Conservation (phyloP, 2,329 filamentous ascomycete species). For the Venturia asperata region DNA sequence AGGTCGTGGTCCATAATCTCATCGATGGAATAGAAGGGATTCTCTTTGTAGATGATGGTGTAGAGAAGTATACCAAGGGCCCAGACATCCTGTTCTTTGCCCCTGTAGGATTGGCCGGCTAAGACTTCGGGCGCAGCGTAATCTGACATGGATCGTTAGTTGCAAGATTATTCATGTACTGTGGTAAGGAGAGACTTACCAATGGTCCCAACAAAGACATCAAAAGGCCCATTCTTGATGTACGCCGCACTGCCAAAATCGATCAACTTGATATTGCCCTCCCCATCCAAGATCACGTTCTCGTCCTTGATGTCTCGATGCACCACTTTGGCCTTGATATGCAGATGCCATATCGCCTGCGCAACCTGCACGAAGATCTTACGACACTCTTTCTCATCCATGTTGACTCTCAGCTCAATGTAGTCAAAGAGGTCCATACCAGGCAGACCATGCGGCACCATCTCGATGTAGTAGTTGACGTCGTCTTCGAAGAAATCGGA, state of each 20-base stretch:
- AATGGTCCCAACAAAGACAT: constrained; percentile 97
- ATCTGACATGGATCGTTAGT: constrained; percentile 48
- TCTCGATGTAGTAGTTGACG: constrained; percentile 97
- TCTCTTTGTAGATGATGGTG: constrained; percentile 99
- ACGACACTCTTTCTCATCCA: constrained; percentile 89
- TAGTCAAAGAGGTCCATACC: constrained; percentile 99
- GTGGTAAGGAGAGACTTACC: constrained; percentile 50
- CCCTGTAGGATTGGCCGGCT: constrained; percentile 82
- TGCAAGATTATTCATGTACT: background rate
- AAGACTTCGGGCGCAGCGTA: constrained; percentile 98
- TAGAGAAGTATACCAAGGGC: constrained; percentile 93
- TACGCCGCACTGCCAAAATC: constrained; percentile 98
- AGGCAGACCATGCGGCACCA: constrained; percentile 87
- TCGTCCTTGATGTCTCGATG: constrained; percentile 99
- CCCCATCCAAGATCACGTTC: constrained; percentile 91
- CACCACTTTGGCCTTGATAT: constrained; percentile 83
- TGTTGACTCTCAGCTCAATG: constrained; percentile 90
- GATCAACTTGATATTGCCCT: constrained; percentile 92
- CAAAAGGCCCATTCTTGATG: constrained; percentile 96
- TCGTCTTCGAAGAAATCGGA: constrained; percentile 68
- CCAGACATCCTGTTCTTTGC: constrained; percentile 98
- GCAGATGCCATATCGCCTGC: constrained; percentile 80
- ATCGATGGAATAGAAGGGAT: constrained; percentile 97
- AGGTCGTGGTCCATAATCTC: constrained; percentile 98
- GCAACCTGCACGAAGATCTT: constrained; percentile 95